Conservation (phyloP, 140 eudicot species). For the Oenanthe javanica region DNA sequence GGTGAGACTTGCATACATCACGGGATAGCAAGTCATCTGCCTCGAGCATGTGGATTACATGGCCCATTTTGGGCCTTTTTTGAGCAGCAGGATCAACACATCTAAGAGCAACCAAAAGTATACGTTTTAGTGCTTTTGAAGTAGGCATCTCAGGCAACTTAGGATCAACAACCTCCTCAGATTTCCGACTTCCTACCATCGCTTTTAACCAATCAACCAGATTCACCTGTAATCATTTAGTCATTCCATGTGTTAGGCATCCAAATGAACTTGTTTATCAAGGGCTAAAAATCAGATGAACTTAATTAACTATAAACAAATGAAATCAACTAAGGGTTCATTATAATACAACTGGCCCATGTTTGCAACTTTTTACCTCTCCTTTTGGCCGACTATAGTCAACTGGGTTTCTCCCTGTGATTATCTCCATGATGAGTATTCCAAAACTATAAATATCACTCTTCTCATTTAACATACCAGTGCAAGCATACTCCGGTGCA, state of each 20-base stretch:
- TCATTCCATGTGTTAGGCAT: neutral
- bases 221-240: conserved; percentile 52
- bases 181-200: conserved; percentile 82
- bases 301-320: neutral
- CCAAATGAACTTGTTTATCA: neutral
- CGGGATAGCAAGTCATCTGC: conserved; percentile 80
- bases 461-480: conserved; percentile 95
- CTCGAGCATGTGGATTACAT: conserved; percentile 95
- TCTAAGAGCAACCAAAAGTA: conserved; percentile 79
- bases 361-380: conserved; percentile 35
- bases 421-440: conserved; percentile 86
- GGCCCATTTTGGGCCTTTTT: conserved; percentile 96
- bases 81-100: conserved; percentile 97
- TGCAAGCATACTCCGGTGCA: conserved; percentile 99
- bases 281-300: neutral
- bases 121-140: conserved; percentile 84
- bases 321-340: neutral
- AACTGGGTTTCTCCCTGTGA: conserved; percentile 88
- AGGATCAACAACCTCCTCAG: conserved; percentile 94
- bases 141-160: conserved; percentile 81
- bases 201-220: conserved; percentile 93
- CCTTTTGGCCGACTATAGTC: conserved; percentile 84
- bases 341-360: neutral
- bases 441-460: conserved; percentile 96
- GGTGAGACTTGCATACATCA: conserved; percentile 37